Evolutionary conservation across 495 filamentous ascomycete species (phyloP), one percentile per base, ranked within the genome.

Genomic region (Pyronema omphalodes): DNA sequence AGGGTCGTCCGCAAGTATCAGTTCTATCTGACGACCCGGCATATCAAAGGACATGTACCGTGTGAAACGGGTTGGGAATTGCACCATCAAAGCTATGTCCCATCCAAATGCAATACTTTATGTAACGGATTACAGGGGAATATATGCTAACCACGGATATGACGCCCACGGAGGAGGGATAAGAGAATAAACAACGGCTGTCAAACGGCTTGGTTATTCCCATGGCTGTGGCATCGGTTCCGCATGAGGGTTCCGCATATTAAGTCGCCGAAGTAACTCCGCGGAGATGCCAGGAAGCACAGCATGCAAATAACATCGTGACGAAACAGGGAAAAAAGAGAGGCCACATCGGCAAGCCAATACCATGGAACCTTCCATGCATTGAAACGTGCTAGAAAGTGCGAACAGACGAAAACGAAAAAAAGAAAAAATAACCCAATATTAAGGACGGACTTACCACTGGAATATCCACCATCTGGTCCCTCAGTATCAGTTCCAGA

Each of bases 381-480:
- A 41, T 3, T 7, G 39, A 12, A 12, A 17, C 15, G 39, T 41
- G 39, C 15, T 2, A 41, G 7, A 41, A 41, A 1, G 39, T 17
- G 11, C 39, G 7, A 41, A 41, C 39, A 9, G 44, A n/a, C 14
- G 18, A 34, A 9, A 53, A 52, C 14, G 48, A 54, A 52, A n/a
- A 37, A 50, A 56, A 55, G 29, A 40, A 57, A 53, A 46, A 15
- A 14, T n/a, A n/a, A n/a, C n/a, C 11, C 52, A 14, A 29, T 37
- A 36, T 53, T 34, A 56, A 56, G 55, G 17, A 19, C 9, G 17
- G 15, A 36, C 35, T 53, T 43, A 53, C 39, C 39, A 18, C 51
- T 53, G n/a, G 51, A 53, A 19, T 41, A 41, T 9, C 39, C 51
- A 9, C 51, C 51, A 53, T 44, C 51, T 2, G 35, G 35, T 7